Percentiles rank a stretch among this genome's conserved stretches.
Evolutionary conservation across 305 asterid genomes (phyloP).

Genomic region (Fraxinus platypoda): DNA sequence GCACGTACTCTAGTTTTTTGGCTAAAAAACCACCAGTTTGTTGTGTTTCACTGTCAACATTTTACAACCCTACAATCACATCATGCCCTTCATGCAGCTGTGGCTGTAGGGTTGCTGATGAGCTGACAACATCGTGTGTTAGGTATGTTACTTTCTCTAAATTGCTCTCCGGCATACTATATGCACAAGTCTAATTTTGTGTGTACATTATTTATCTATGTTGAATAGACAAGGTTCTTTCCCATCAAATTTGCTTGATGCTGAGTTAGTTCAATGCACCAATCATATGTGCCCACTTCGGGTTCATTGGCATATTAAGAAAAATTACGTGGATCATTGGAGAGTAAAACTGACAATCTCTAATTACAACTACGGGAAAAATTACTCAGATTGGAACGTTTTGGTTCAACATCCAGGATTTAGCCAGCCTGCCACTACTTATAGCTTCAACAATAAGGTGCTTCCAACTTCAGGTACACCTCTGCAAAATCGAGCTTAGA

Average conservation of each 20-base stretch:
- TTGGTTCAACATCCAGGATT: conserved; percentile 68
- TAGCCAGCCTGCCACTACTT: conserved; percentile 34
- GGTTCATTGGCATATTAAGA: conserved; percentile 73
- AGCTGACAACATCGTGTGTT: conserved; percentile 42
- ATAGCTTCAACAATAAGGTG: conserved; percentile 49
- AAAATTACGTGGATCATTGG: conserved; percentile 53
- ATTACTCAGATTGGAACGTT: conserved; percentile 62
- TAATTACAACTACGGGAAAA: conserved; percentile 52
- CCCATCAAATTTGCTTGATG: conserved; percentile 31
- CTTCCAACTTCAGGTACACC: conserved; percentile 39
- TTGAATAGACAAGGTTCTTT: conserved; percentile 39
- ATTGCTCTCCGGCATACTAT: neutral
- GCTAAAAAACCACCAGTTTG: conserved; percentile 50
- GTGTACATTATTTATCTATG: neutral
- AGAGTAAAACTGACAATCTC: conserved; percentile 64
- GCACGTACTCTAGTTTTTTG: conserved; percentile 63
- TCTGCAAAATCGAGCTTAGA: conserved; percentile 1
- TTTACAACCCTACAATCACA: conserved; percentile 58
- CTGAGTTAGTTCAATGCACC: conserved; percentile 53
- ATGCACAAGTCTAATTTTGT: neutral
- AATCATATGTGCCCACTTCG: conserved; percentile 74
- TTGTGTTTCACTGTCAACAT: conserved; percentile 72
- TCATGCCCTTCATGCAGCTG: conserved; percentile 68
- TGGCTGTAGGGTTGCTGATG: conserved; percentile 51
- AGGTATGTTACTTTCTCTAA: conserved; percentile 34